phyloP scores from a whole-genome alignment of 2,329 filamentous ascomycete genomes.

The Phyllachora maydis region DNA sequence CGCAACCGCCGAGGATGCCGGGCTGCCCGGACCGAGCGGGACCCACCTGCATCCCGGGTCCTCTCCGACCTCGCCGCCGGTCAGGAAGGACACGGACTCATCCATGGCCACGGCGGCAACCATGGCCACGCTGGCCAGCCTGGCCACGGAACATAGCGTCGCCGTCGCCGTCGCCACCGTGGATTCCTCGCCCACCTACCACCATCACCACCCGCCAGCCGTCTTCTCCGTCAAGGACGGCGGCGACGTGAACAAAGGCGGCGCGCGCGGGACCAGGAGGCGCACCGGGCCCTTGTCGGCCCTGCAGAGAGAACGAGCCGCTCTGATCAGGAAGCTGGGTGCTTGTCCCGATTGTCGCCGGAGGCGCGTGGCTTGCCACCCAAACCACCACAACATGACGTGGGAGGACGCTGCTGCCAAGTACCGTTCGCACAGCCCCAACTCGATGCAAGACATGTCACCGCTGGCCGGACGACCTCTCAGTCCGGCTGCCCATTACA shows the following conservation, averaged over 20 bases:
- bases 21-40: too few species aligned
- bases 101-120: conserved; percentile 31
- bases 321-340: conserved; percentile 36
- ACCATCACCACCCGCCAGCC: conserved; percentile 23
- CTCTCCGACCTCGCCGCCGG: conserved; percentile 11
- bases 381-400: conserved; percentile 37
- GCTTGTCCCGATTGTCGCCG: conserved; percentile 34
- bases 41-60: too few species aligned
- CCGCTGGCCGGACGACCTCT: conserved; percentile 20
- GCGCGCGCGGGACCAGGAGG: conserved; percentile 32
- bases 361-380: conserved; percentile 36
- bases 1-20: too few species aligned
- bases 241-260: conserved; percentile 27
- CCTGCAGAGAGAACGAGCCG: conserved; percentile 35
- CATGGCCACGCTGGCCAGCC: conserved; percentile 15
- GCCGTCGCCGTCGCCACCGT: conserved; percentile 28
- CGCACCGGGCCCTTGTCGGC: conserved; percentile 37
- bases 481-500: too few species aligned
- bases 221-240: conserved; percentile 36
- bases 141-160: conserved; percentile 22
- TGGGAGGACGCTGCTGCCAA: conserved; percentile 37
- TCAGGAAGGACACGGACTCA: conserved; percentile 28
- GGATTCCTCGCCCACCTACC: conserved; percentile 26
- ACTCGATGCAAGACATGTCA: conserved; percentile 26
- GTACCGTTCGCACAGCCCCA: conserved; percentile 30